phyloP scores from a whole-genome alignment of 306 rosid genomes.

The Herpetospermum pedunculosum region DNA sequence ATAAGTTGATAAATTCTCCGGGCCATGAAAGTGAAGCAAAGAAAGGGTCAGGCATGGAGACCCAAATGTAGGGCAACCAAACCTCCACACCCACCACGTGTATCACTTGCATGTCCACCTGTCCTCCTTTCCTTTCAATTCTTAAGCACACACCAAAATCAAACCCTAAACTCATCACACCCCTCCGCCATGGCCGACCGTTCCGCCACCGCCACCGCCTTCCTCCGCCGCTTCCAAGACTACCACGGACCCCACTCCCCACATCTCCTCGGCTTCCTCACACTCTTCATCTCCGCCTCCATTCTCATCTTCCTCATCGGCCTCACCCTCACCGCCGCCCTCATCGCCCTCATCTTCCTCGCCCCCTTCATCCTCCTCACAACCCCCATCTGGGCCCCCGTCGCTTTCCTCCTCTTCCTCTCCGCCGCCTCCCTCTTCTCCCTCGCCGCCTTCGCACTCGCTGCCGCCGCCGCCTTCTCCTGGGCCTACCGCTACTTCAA shows the following conservation, averaged over 20 bases:
- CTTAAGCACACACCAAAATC: no score
- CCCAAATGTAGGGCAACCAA: background rate
- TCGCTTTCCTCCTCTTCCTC: slow-evolving; percentile 20
- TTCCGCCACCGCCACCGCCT: slow-evolving; percentile 18
- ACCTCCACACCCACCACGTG: slow-evolving; percentile 31
- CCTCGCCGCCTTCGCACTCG: slow-evolving; percentile 27
- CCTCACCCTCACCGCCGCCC: slow-evolving; percentile 26
- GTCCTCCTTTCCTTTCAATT: background rate
- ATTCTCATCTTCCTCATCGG: slow-evolving; percentile 48
- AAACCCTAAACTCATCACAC: no score
- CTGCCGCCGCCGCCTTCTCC: slow-evolving; percentile 23
- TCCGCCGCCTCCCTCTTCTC: slow-evolving; percentile 27
- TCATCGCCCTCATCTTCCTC: slow-evolving; percentile 27
- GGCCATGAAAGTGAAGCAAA: no score
- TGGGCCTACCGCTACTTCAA: slow-evolving; percentile 61
- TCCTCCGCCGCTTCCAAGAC: slow-evolving; percentile 32
- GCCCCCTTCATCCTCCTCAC: slow-evolving; percentile 45
- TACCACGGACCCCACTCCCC: slow-evolving; percentile 38
- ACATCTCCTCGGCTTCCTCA: slow-evolving; percentile 36
- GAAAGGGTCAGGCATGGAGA: background rate
- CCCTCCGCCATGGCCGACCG: slow-evolving; percentile 47
- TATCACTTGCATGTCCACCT: slow-evolving; percentile 37
- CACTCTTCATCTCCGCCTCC: slow-evolving; percentile 42
- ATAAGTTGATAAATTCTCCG: no score
- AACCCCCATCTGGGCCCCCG: slow-evolving; percentile 71